Conservation (phyloP, 106 monocot species). For the Dendrobium catenatum region DNA sequence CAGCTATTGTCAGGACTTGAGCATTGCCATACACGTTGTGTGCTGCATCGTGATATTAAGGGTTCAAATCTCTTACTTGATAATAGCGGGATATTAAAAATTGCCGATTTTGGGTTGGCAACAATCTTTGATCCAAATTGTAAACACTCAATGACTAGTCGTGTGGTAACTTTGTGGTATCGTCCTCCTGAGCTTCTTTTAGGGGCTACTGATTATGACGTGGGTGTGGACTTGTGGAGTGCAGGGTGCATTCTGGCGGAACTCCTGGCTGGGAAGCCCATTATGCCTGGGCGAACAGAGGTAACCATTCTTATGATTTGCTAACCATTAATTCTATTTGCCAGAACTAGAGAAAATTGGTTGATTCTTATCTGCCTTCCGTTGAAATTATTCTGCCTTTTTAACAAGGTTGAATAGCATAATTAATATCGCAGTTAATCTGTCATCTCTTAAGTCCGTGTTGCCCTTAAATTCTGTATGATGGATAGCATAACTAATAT, state of each 20-base stretch:
- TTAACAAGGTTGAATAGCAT: background rate
- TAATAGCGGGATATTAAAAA: background rate
- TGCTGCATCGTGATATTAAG: constrained; percentile 8
- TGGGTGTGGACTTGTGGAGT: constrained; percentile 6
- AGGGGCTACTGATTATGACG: constrained; percentile 9
- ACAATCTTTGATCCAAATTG: constrained; percentile 8
- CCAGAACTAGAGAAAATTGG: background rate
- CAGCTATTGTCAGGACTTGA: constrained; percentile 4
- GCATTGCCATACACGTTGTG: background rate
- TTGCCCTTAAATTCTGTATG: background rate
- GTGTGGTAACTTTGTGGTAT: constrained; percentile 7
- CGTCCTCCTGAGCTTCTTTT: constrained; percentile 6
- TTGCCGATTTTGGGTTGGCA: constrained; percentile 7
- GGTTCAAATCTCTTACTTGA: constrained; percentile 1
- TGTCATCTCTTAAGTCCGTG: background rate
- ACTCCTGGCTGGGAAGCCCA: constrained; percentile 9
- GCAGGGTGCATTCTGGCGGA: constrained; percentile 7
- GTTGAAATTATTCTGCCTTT: background rate
- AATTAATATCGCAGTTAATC: background rate
- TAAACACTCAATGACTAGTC: constrained; percentile 5
- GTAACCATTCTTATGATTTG: background rate
- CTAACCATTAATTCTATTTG: background rate
- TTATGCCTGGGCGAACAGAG: constrained; percentile 11
- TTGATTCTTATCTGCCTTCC: background rate
- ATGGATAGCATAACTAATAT: too few relatives aligned